Conservation (phyloP, 2,329 filamentous ascomycete species). For the Fusarium euwallaceae region DNA sequence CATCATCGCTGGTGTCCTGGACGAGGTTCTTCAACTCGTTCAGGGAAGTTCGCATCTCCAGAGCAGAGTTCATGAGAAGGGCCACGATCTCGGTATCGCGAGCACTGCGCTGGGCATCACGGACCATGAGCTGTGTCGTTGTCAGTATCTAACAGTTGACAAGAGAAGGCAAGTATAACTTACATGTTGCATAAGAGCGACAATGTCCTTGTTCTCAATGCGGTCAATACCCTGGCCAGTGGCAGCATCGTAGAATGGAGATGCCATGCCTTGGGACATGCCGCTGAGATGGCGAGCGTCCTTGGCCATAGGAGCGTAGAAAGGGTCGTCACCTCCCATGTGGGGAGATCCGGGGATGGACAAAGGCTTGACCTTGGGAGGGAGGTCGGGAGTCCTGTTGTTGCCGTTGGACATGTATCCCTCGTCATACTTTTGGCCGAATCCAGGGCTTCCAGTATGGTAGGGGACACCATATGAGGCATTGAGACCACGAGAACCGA, state of each 20-base stretch:
- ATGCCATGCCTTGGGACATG: conserved; percentile 91
- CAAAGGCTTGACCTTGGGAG: conserved; percentile 69
- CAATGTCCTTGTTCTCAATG: conserved; percentile 96
- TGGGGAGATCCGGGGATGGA: conserved; percentile 66
- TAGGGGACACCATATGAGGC: conserved; percentile 59
- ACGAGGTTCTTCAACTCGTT: conserved; percentile 95
- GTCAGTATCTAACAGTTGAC: conserved; percentile 42
- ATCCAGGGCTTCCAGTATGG: conserved; percentile 68
- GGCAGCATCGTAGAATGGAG: conserved; percentile 89
- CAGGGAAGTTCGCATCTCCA: conserved; percentile 97
- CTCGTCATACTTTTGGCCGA: conserved; percentile 79
- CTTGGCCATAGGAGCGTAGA: conserved; percentile 65
- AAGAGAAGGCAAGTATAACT: conserved; percentile 50
- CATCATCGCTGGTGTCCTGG: conserved; percentile 83
- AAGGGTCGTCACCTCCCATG: conserved; percentile 72
- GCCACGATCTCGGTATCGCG: conserved; percentile 97
- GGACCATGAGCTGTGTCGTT: conserved; percentile 80
- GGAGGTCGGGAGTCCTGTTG: conserved; percentile 66
- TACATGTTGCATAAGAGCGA: conserved; percentile 96
- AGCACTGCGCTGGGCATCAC: conserved; percentile 95
- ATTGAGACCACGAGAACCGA: conserved; percentile 56
- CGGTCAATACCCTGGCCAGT: conserved; percentile 89
- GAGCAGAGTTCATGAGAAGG: conserved; percentile 90
- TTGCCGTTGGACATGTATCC: conserved; percentile 87
- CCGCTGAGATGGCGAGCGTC: conserved; percentile 80